Evolutionary conservation across 2,329 filamentous ascomycete species (phyloP).

Genomic region (Fusarium mangiferae): DNA sequence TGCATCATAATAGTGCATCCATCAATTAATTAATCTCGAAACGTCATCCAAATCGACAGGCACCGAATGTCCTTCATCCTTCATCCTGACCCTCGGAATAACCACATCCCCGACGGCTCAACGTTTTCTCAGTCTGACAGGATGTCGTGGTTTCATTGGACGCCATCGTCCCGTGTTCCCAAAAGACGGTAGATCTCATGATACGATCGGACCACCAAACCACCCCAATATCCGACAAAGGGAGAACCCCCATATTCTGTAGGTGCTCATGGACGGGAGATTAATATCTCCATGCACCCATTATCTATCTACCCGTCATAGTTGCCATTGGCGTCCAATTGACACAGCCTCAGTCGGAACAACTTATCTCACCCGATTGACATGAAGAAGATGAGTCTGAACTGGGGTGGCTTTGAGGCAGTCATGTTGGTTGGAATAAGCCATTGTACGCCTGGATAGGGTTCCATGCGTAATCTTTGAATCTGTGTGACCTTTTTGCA

Average conservation of each 20-base stretch:
- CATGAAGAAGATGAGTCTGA: slow-evolving; percentile 1
- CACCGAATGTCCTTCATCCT: not conserved
- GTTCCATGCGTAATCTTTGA: slow-evolving; percentile 12
- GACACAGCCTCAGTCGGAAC: slow-evolving; percentile 3
- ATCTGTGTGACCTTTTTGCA: not conserved
- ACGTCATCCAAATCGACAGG: not conserved
- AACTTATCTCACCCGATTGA: not conserved
- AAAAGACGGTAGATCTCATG: slow-evolving; percentile 28
- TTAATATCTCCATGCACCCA: not conserved
- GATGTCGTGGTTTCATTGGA: slow-evolving; percentile 18
- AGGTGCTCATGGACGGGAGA: not conserved
- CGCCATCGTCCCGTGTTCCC: not conserved
- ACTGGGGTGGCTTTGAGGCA: slow-evolving; percentile 16
- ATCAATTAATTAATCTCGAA: not conserved
- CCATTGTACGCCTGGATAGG: not conserved
- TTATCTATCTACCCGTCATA: slow-evolving; percentile 13
- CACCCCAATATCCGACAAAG: slow-evolving; percentile 21
- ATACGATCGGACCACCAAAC: slow-evolving; percentile 31
- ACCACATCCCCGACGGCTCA: slow-evolving; percentile 20
- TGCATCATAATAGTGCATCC: not conserved
- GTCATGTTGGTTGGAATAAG: slow-evolving; percentile 12
- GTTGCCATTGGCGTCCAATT: not conserved
- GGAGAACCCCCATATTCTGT: not conserved
- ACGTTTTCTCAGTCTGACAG: slow-evolving; percentile 22
- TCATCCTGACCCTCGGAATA: slow-evolving; percentile 23